phyloP scores from a whole-genome alignment of 2,329 filamentous ascomycete species.

The Thielaviopsis ethacetica region DNA sequence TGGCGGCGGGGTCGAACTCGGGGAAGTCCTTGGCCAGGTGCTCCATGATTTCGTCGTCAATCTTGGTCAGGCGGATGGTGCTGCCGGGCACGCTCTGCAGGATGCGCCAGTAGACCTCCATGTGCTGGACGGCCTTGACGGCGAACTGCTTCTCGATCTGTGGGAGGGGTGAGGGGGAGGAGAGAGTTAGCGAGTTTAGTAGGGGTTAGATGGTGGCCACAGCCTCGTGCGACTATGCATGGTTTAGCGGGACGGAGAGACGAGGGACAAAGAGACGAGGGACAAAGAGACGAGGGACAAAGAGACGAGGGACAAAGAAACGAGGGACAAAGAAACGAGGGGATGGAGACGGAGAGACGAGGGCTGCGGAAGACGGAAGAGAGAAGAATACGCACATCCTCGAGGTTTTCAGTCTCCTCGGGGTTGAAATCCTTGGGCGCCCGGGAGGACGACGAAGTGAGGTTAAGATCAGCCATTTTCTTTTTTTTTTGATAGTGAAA shows the following conservation, averaged over 20 bases:
- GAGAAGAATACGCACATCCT: conserved; percentile 30
- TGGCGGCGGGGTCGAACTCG: conserved; percentile 69
- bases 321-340: too few relatives aligned
- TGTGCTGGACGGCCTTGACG: conserved; percentile 92
- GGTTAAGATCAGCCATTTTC: conserved; percentile 9
- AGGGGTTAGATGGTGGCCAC: too few relatives aligned
- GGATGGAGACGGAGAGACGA: too few relatives aligned
- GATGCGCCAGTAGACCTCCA: conserved; percentile 93
- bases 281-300: too few relatives aligned
- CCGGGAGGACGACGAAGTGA: conserved; percentile 1
- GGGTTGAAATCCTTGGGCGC: conserved; percentile 30
- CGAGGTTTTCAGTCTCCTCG: conserved; percentile 37
- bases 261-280: too few relatives aligned
- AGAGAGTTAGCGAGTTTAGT: background rate
- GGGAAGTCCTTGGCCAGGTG: conserved; percentile 81
- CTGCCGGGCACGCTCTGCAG: conserved; percentile 83
- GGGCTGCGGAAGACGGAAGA: too few relatives aligned
- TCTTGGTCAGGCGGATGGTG: conserved; percentile 75
- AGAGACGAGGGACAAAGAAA: too few relatives aligned
- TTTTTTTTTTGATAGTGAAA: background rate
- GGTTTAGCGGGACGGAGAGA: background rate
- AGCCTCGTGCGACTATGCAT: background rate
- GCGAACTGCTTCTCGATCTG: conserved; percentile 99
- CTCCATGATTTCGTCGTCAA: conserved; percentile 87
- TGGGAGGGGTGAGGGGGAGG: background rate